These are phyloP conservation scores for Lobulomyces angularis DNA, from an alignment of 192 early-diverging fungal species.

Conservation along the genomic window DNA sequence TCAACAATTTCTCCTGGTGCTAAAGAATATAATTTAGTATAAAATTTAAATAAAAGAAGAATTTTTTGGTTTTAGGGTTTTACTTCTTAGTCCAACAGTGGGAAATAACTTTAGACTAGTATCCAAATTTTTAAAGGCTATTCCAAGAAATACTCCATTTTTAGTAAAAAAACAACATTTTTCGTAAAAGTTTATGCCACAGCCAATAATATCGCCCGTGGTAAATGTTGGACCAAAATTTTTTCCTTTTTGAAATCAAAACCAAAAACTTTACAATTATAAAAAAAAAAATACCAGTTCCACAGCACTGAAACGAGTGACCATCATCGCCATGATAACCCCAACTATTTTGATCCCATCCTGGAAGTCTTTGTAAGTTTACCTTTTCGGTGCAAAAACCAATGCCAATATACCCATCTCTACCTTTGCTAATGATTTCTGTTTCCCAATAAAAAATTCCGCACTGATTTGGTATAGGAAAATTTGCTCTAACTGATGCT, in stretches of 20 bases:
- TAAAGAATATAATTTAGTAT: no score
- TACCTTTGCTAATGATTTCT: slow-evolving; percentile 68
- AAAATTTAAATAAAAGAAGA: no score
- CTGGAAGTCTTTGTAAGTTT: slow-evolving; percentile 63
- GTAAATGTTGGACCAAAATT: slow-evolving; percentile 78
- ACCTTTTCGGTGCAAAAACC: slow-evolving; percentile 60
- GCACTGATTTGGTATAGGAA: slow-evolving; percentile 68
- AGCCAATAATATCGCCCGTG: slow-evolving; percentile 90
- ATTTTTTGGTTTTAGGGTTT: no score
- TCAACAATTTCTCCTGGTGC: slow-evolving; percentile 57
- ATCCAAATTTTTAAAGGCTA: slow-evolving; percentile 30
- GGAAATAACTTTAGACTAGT: slow-evolving; percentile 38
- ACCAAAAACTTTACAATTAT: no score
- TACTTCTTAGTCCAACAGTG: slow-evolving; percentile 59
- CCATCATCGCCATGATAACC: slow-evolving; percentile 98
- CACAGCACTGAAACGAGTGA: slow-evolving; percentile 60
- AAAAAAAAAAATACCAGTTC: no score
- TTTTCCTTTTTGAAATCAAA: no score
- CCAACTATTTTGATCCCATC: slow-evolving; percentile 82
- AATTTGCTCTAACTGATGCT: slow-evolving; percentile 65
- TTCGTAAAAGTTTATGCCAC: slow-evolving; percentile 74
- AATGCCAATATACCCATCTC: slow-evolving; percentile 80
- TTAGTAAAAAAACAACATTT: slow-evolving; percentile 78
- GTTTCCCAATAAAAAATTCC: slow-evolving; percentile 93
- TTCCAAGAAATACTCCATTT: slow-evolving; percentile 71